A percentile compares a stretch with the other conserved stretches of the same genome.
phyloP scores from a whole-genome alignment of 352 stramenopile species.

The Phytophthora constricta region DNA sequence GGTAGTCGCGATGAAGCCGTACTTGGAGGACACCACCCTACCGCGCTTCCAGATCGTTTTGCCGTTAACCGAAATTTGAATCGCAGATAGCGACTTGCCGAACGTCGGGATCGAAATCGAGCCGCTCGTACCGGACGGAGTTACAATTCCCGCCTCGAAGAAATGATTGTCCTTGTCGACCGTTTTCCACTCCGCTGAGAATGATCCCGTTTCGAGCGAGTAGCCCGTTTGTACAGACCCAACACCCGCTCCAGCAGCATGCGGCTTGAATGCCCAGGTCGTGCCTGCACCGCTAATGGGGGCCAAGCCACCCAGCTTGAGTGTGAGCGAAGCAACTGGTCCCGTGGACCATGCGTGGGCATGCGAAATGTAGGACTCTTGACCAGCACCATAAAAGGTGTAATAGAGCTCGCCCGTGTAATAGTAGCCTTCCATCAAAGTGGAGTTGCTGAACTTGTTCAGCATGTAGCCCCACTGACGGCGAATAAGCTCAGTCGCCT shows the following conservation, averaged over 20 bases:
- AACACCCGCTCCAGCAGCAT: constrained; percentile 22
- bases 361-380: constrained; percentile 40
- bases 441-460: constrained; percentile 43
- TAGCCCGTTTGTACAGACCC: constrained; percentile 30
- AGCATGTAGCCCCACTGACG: constrained; percentile 51
- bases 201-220: constrained; percentile 21
- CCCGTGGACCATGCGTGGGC: constrained; percentile 45
- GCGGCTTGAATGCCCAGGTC: constrained; percentile 34
- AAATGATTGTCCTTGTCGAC: constrained; percentile 23
- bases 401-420: constrained; percentile 38
- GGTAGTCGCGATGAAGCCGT: too few relatives aligned
- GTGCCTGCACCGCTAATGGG: constrained; percentile 33
- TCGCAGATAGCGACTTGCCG: constrained; percentile 24
- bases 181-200: constrained; percentile 37
- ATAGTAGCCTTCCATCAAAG: constrained; percentile 43
- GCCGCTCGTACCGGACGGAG: constrained; percentile 25
- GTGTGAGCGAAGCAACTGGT: constrained; percentile 29
- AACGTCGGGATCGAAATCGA: constrained; percentile 40
- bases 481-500: constrained; percentile 36
- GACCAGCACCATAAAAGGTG: constrained; percentile 36
- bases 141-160: constrained; percentile 21
- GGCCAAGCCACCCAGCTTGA: constrained; percentile 29
- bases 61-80: constrained; percentile 39
- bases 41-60: constrained; percentile 33
- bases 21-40: too few relatives aligned